phyloP scores from a whole-genome alignment of 2,329 filamentous ascomycete genomes.

The Colletotrichum scovillei region DNA sequence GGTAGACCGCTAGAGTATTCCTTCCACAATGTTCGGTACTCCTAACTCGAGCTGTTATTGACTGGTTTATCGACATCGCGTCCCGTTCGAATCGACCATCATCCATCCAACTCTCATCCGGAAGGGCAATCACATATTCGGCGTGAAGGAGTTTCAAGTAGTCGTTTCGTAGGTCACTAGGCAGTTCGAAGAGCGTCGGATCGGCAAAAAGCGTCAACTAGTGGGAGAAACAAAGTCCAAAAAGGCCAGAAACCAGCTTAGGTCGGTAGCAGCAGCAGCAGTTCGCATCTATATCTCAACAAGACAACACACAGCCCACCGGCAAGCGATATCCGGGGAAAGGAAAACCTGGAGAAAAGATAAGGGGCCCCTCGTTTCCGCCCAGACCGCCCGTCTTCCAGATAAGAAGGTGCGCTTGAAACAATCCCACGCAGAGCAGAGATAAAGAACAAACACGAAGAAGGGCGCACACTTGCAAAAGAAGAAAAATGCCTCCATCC shows the following conservation, averaged over 20 bases:
- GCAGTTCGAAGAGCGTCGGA: background rate
- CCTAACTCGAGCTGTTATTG: background rate
- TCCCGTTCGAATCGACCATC: background rate
- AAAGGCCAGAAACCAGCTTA: too few species aligned
- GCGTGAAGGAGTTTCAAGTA: background rate
- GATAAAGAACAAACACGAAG: slow-evolving; percentile 13
- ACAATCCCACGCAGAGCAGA: background rate
- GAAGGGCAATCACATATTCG: background rate
- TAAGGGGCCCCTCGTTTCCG: slow-evolving; percentile 1
- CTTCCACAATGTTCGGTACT: background rate
- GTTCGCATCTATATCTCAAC: slow-evolving; percentile 2
- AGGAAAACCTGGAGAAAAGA: slow-evolving; percentile 15
- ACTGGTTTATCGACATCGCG: background rate
- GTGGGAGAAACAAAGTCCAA: too few species aligned
- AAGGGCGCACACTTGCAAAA: background rate
- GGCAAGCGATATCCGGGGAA: slow-evolving; percentile 3
- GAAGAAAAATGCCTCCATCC: background rate
- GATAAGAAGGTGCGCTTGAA: slow-evolving; percentile 17
- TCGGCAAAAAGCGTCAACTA: background rate
- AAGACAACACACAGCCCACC: background rate
- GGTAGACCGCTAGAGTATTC: background rate
- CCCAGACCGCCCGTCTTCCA: slow-evolving; percentile 3
- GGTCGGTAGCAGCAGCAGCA: too few species aligned
- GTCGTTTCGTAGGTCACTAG: background rate
- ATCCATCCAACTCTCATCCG: background rate